A percentile compares a stretch with the other conserved stretches of the same genome.
Conservation (phyloP, 2,329 filamentous ascomycete species). For the Penicillium palitans region DNA sequence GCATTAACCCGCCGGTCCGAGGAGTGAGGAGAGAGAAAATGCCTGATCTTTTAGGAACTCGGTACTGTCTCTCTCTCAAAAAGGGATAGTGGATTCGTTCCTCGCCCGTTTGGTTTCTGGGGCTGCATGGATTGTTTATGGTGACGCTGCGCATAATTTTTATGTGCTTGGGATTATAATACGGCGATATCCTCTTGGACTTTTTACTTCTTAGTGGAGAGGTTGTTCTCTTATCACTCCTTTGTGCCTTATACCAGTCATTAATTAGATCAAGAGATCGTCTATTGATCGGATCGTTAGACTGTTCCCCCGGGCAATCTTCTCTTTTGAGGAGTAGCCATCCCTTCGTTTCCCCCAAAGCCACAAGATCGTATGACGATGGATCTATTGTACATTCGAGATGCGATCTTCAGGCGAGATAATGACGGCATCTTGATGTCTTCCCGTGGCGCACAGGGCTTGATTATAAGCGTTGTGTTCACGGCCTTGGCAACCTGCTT, state of each 20-base stretch:
- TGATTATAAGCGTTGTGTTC: conserved; percentile 35
- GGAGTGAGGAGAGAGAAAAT: conserved; percentile 22
- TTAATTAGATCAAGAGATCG: conserved; percentile 1
- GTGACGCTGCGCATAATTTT: conserved; percentile 1
- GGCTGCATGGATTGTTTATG: conserved; percentile 15
- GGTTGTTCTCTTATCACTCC: conserved; percentile 8
- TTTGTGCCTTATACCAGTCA: background rate
- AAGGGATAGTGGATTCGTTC: conserved; percentile 19
- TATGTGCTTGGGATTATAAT: conserved; percentile 9
- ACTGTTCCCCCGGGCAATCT: background rate
- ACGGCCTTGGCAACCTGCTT: conserved; percentile 33
- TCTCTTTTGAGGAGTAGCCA: background rate
- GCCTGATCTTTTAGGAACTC: conserved; percentile 14
- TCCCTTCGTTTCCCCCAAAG: background rate
- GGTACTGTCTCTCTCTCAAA: conserved; percentile 15
- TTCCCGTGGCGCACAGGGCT: conserved; percentile 26
- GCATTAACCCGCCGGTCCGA: conserved; percentile 18
- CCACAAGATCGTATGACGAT: conserved; percentile 10
- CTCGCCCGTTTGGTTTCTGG: conserved; percentile 13
- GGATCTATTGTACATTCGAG: conserved; percentile 19
- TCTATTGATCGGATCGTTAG: background rate
- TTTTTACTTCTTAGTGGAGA: conserved; percentile 1
- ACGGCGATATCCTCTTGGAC: background rate
- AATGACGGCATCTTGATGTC: conserved; percentile 24
- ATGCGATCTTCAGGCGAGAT: conserved; percentile 21